Evolutionary conservation across 306 rosid species (phyloP).

Genomic region (Nissolia schottii): DNA sequence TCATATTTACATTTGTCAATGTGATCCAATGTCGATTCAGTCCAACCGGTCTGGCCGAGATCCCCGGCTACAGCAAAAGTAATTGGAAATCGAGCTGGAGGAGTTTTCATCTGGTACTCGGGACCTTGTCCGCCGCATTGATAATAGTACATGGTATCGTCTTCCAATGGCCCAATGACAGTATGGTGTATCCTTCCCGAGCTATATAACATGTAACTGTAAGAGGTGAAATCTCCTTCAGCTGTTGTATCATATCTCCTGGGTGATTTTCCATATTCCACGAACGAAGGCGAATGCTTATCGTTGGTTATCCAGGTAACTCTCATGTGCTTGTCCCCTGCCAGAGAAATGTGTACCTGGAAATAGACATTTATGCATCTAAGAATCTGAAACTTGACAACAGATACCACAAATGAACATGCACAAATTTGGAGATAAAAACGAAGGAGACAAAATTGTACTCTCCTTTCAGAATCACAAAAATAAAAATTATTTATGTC

Average conservation of each 20-base stretch:
- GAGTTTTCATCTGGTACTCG: constrained; percentile 75
- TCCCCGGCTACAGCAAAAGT: constrained; percentile 90
- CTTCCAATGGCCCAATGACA: constrained; percentile 83
- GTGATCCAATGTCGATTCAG: constrained; percentile 83
- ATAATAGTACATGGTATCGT: constrained; percentile 60
- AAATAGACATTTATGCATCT: constrained; percentile 10
- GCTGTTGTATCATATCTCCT: constrained; percentile 54
- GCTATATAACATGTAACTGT: constrained; percentile 60
- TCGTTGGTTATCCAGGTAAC: constrained; percentile 74
- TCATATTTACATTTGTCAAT: constrained; percentile 72
- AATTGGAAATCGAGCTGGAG: constrained; percentile 74
- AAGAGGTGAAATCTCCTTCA: constrained; percentile 76
- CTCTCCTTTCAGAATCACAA: too few relatives aligned
- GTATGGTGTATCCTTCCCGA: constrained; percentile 94
- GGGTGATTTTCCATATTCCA: constrained; percentile 73
- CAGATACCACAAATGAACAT: background rate
- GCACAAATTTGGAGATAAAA: too few relatives aligned
- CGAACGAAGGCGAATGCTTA: constrained; percentile 56
- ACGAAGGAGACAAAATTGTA: too few relatives aligned
- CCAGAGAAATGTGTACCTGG: constrained; percentile 90
- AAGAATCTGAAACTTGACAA: constrained; percentile 8
- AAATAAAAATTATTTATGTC: too few relatives aligned
- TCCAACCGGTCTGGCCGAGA: constrained; percentile 94
- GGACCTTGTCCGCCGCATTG: constrained; percentile 79
- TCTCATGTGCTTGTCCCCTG: constrained; percentile 75